phyloP scores from a whole-genome alignment of 257 asterid genomes.

The Solanum okadae region DNA sequence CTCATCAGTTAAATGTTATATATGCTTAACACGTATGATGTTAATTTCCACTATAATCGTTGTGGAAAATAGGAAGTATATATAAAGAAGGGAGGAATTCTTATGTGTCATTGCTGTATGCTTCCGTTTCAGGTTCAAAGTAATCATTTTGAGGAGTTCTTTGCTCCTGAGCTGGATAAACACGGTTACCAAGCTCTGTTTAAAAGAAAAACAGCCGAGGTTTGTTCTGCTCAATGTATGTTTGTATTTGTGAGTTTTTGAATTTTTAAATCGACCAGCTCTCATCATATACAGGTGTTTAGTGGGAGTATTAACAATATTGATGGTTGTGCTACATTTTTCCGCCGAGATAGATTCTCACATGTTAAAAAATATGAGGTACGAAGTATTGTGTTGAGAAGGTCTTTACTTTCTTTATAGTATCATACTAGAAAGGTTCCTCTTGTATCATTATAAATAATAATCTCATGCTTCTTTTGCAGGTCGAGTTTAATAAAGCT shows the following conservation, averaged over 20 bases:
- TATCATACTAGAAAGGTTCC: background rate
- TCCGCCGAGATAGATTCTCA: slow-evolving; percentile 93
- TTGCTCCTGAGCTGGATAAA: slow-evolving; percentile 92
- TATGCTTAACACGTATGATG: background rate
- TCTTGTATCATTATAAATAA: slow-evolving; percentile 2
- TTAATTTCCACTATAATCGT: background rate
- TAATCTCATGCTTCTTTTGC: slow-evolving; percentile 6
- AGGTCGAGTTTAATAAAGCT: slow-evolving; percentile 98
- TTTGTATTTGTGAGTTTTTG: background rate
- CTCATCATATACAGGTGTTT: slow-evolving; percentile 44
- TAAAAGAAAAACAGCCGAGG: slow-evolving; percentile 84
- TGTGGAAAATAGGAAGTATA: background rate
- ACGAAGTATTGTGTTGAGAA: background rate
- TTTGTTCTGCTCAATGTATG: slow-evolving; percentile 21
- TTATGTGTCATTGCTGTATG: background rate
- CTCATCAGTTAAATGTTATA: background rate
- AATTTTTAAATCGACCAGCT: slow-evolving; percentile 4
- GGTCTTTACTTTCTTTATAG: background rate
- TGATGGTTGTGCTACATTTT: slow-evolving; percentile 98
- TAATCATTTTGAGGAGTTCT: slow-evolving; percentile 89
- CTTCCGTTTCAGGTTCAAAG: slow-evolving; percentile 63
- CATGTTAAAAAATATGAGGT: slow-evolving; percentile 98
- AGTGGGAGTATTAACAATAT: slow-evolving; percentile 40
- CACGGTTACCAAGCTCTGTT: slow-evolving; percentile 91
- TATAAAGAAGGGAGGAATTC: background rate